Evolutionary conservation across 2,329 filamentous ascomycete genomes (phyloP).

Genomic region (Blastomyces gilchristii): DNA sequence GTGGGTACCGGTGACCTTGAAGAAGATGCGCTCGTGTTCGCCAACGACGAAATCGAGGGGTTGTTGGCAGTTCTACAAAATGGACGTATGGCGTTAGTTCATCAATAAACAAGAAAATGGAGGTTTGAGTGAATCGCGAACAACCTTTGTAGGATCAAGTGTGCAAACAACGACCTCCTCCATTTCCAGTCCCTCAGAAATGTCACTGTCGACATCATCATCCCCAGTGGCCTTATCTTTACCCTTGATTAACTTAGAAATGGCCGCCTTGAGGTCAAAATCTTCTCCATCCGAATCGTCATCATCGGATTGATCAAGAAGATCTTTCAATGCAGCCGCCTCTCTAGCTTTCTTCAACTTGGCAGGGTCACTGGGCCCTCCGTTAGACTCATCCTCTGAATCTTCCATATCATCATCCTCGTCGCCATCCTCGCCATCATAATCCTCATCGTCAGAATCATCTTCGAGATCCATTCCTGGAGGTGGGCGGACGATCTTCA

Average conservation of each 20-base stretch:
- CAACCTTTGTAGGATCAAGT: constrained; percentile 83
- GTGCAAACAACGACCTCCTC: constrained; percentile 95
- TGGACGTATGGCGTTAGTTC: constrained; percentile 9
- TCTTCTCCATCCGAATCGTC: constrained; percentile 61
- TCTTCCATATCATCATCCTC: constrained; percentile 43
- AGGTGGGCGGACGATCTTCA: constrained; percentile 78
- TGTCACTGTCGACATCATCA: constrained; percentile 51
- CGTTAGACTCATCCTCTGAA: constrained; percentile 61
- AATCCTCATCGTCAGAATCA: constrained; percentile 48
- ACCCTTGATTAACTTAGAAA: constrained; percentile 49
- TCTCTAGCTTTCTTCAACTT: constrained; percentile 82
- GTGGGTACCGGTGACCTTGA: constrained; percentile 83
- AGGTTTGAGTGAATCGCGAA: constrained; percentile 9
- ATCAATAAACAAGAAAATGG: background rate
- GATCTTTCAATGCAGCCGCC: constrained; percentile 65
- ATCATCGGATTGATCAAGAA: constrained; percentile 56
- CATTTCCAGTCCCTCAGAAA: constrained; percentile 51
- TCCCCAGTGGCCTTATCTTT: constrained; percentile 64
- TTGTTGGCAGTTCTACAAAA: constrained; percentile 77
- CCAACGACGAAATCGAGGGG: constrained; percentile 83
- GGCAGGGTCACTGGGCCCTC: constrained; percentile 79
- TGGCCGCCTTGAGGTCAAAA: constrained; percentile 38
- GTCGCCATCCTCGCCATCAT: constrained; percentile 56
- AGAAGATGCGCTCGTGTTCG: constrained; percentile 83
- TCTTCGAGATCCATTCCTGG: constrained; percentile 47